Percentiles rank a stretch among this genome's conserved stretches.
Evolutionary conservation across 2,329 filamentous ascomycete genomes (phyloP).

Genomic region (Nigrograna mackinnonii): DNA sequence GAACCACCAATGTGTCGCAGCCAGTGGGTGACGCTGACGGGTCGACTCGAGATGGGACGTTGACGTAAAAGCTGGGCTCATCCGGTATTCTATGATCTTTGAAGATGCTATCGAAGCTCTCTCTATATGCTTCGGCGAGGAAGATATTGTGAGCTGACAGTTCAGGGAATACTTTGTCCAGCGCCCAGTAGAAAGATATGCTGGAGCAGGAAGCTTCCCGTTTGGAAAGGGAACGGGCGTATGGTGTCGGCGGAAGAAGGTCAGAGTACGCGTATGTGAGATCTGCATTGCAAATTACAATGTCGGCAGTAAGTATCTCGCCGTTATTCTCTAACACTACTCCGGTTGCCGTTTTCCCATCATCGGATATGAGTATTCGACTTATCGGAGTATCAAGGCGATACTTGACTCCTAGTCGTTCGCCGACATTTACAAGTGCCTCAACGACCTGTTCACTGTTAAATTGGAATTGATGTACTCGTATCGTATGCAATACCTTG

Average conservation of each 20-base stretch:
- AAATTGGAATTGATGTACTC: constrained; percentile 8
- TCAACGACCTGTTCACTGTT: constrained; percentile 54
- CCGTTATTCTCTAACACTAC: constrained; percentile 62
- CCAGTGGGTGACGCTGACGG: constrained; percentile 67
- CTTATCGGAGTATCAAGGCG: constrained; percentile 62
- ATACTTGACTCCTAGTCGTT: constrained; percentile 65
- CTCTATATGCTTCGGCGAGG: constrained; percentile 71
- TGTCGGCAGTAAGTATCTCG: constrained; percentile 63
- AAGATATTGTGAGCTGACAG: constrained; percentile 77
- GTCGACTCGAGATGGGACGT: constrained; percentile 73
- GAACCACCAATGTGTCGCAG: constrained; percentile 68
- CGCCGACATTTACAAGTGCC: constrained; percentile 65
- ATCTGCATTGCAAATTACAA: constrained; percentile 74
- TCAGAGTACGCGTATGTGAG: constrained; percentile 75
- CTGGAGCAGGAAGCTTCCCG: constrained; percentile 69
- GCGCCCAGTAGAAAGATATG: constrained; percentile 77
- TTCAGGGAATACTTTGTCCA: constrained; percentile 63
- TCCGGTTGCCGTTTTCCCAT: constrained; percentile 60
- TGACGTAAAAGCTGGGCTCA: constrained; percentile 76
- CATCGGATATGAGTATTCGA: constrained; percentile 56
- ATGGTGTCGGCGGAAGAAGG: constrained; percentile 60
- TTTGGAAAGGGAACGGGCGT: constrained; percentile 47
- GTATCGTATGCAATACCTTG: constrained; percentile 44
- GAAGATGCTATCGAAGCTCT: constrained; percentile 78
- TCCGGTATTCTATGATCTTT: constrained; percentile 67